Conservation (phyloP, 1,139 yeast species). For the Suhomyces atakaporum region DNA sequence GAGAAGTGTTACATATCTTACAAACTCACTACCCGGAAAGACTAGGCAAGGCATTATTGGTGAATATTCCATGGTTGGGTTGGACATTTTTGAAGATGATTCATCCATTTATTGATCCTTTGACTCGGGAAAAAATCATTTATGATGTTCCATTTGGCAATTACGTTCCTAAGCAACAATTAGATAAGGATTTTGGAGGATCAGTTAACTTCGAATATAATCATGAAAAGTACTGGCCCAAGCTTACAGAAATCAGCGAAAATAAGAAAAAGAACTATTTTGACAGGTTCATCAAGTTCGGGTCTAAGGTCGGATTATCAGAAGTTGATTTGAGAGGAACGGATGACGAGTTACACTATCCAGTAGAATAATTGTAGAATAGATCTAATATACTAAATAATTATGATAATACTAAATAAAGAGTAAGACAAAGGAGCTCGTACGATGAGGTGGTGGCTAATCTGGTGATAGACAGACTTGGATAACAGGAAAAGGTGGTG, state of each 20-base stretch:
- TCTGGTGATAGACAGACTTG: too few relatives aligned
- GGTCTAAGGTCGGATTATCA: slow-evolving; percentile 73
- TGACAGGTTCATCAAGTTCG: slow-evolving; percentile 65
- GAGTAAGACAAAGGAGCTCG: too few relatives aligned
- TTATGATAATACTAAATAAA: too few relatives aligned
- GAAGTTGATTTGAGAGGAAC: slow-evolving; percentile 77
- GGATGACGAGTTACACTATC: slow-evolving; percentile 39
- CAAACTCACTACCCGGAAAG: slow-evolving; percentile 97
- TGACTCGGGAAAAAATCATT: slow-evolving; percentile 88
- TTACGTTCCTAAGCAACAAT: slow-evolving; percentile 77
- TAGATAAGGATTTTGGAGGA: slow-evolving; percentile 86
- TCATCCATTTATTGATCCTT: slow-evolving; percentile 92
- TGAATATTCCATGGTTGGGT: slow-evolving; percentile 91
- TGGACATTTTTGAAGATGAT: slow-evolving; percentile 87
- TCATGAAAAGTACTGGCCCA: slow-evolving; percentile 82
- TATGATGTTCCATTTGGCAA: slow-evolving; percentile 85
- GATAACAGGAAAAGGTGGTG: too few relatives aligned
- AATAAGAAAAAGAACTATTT: slow-evolving; percentile 57
- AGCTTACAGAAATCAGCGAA: slow-evolving; percentile 58
- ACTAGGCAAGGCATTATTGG: slow-evolving; percentile 84
- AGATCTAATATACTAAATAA: not conserved
- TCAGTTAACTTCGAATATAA: slow-evolving; percentile 76
- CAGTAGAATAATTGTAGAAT: slow-evolving; percentile 12
- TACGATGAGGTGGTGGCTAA: too few relatives aligned
- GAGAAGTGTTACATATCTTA: slow-evolving; percentile 80